These are phyloP conservation scores for Calonectria crousiana DNA, from an alignment of 2,329 filamentous ascomycete species.

Conservation along the genomic window DNA sequence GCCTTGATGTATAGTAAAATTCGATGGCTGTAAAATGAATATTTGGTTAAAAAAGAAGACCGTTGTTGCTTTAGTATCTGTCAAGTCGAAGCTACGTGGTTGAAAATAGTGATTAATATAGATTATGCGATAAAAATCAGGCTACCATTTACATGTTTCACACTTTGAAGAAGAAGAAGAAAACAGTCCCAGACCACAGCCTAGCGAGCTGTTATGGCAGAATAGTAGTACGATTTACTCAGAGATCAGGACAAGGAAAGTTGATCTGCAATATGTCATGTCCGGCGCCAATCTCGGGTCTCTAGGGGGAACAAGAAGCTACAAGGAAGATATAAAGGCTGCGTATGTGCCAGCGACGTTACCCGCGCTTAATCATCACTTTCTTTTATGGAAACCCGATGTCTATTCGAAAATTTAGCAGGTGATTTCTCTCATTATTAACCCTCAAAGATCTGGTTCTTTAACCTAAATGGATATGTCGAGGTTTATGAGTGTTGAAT, in stretches of 20 bases:
- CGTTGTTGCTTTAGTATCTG: not conserved
- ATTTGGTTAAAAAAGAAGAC: not conserved
- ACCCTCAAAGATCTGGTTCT: not conserved
- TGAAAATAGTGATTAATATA: not conserved
- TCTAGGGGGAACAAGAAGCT: not conserved
- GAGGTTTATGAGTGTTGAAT: no score
- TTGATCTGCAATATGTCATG: not conserved
- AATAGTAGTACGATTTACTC: not conserved
- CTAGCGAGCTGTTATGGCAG: not conserved
- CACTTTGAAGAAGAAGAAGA: not conserved
- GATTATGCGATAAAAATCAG: not conserved
- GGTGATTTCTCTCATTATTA: no score
- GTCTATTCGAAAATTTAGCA: not conserved
- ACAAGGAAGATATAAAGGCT: not conserved
- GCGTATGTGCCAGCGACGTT: not conserved
- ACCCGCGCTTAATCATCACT: not conserved
- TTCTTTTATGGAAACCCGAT: not conserved
- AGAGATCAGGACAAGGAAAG: not conserved
- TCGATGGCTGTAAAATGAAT: not conserved
- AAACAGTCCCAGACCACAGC: not conserved
- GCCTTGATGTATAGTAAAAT: not conserved
- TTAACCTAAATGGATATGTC: not conserved
- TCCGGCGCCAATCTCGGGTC: not conserved
- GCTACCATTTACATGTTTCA: not conserved
- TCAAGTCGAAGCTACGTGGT: not conserved